phyloP scores from a whole-genome alignment of 163 green algal genomes.

The Volvox carteri region DNA sequence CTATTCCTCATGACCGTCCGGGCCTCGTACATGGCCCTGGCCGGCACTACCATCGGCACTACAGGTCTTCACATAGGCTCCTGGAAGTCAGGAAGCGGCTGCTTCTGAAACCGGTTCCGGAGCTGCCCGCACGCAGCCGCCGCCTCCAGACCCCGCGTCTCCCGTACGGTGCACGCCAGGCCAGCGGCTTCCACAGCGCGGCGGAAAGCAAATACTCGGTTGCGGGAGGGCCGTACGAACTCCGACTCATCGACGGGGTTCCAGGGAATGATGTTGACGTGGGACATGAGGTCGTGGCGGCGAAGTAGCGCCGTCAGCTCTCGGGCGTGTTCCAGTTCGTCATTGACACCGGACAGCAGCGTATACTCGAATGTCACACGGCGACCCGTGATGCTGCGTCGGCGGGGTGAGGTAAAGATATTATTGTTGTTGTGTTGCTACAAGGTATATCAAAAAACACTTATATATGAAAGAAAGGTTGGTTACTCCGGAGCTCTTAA shows the following conservation, averaged over 20 bases:
- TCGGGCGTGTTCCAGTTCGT: constrained; percentile 73
- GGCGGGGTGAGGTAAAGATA: no score
- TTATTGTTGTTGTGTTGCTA: not conserved
- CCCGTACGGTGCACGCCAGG: constrained; percentile 77
- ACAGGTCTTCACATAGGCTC: constrained; percentile 50
- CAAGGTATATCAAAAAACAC: no score
- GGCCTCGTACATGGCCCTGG: no score
- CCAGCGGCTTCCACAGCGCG: constrained; percentile 77
- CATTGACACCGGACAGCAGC: constrained; percentile 88
- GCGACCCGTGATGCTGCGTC: constrained; percentile 73
- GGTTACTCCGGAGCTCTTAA: no score
- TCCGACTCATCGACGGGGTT: constrained; percentile 89
- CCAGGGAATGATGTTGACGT: constrained; percentile 91
- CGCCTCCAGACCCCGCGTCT: constrained; percentile 90
- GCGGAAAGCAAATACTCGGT: constrained; percentile 80
- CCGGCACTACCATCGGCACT: no score
- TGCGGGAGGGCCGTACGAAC: constrained; percentile 80
- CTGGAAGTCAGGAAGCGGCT: constrained; percentile 71
- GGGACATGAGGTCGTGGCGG: constrained; percentile 69
- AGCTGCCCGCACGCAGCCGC: constrained; percentile 97
- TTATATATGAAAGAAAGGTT: no score
- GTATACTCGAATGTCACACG: constrained; percentile 98
- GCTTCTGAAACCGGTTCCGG: constrained; percentile 93
- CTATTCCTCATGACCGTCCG: no score
- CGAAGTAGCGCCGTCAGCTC: constrained; percentile 83